A percentile compares a stretch with the other conserved stretches of the same genome.
These are phyloP conservation scores for Cercospora sp. DNA, from an alignment of 2,329 filamentous ascomycete species.

Conservation along the genomic window DNA sequence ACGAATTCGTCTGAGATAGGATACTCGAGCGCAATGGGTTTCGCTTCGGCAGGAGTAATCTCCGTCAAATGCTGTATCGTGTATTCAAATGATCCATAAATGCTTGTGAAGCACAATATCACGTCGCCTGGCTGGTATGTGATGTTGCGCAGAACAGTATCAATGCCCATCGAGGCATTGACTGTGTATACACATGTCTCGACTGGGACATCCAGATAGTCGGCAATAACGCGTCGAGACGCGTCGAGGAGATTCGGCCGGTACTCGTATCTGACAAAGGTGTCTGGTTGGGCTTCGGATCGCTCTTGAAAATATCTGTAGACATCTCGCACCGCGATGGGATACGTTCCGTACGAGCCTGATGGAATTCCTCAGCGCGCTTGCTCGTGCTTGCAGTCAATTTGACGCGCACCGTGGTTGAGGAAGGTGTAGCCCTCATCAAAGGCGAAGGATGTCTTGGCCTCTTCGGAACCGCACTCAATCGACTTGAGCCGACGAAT, in stretches of 20 bases:
- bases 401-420: constrained; percentile 4
- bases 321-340: constrained; percentile 61
- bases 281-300: constrained; percentile 68
- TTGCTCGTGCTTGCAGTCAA: neutral
- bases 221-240: constrained; percentile 63
- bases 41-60: constrained; percentile 51
- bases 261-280: constrained; percentile 71
- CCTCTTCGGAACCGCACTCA: constrained; percentile 3
- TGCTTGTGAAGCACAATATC: constrained; percentile 73
- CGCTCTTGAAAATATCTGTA: constrained; percentile 65
- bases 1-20: constrained; percentile 70
- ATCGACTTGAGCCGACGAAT: neutral
- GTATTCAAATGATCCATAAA: constrained; percentile 76
- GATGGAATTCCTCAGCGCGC: neutral
- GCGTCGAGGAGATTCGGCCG: constrained; percentile 61
- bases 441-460: constrained; percentile 3
- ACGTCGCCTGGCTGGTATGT: constrained; percentile 68
- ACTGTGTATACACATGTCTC: constrained; percentile 72
- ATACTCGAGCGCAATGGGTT: constrained; percentile 62
- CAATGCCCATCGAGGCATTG: constrained; percentile 77
- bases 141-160: constrained; percentile 74
- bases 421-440: constrained; percentile 8
- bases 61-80: constrained; percentile 71
- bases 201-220: constrained; percentile 63
- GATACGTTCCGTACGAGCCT: constrained; percentile 80